These are phyloP conservation scores for Pythium sukuiense DNA, from an alignment of 352 stramenopile species.

Conservation along the genomic window DNA sequence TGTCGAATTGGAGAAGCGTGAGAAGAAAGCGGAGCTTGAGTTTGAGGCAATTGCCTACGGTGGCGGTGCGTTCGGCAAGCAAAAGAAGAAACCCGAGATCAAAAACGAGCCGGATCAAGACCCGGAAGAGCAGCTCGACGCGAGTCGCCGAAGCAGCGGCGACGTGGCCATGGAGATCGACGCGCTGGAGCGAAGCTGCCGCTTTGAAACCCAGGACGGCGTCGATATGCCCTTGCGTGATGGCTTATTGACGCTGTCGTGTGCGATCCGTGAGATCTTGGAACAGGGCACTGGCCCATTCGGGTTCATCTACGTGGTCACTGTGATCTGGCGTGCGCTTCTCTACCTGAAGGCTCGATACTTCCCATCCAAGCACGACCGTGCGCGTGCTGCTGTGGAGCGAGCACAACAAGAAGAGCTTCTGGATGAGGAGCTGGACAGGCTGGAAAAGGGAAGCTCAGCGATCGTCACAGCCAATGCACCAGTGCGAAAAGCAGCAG, in stretches of 20 bases:
- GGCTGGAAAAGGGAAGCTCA: constrained; percentile 15
- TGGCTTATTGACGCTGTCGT: constrained; percentile 45
- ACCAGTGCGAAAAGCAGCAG: background rate
- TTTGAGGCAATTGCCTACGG: constrained; percentile 83
- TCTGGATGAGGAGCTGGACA: constrained; percentile 23
- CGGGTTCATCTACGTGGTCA: constrained; percentile 65
- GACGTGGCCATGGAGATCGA: constrained; percentile 74
- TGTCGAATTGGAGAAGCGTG: constrained; percentile 60
- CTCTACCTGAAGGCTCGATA: constrained; percentile 58
- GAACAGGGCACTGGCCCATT: constrained; percentile 50
- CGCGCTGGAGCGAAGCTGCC: constrained; percentile 56
- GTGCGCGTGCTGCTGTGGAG: constrained; percentile 18
- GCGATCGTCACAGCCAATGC: constrained; percentile 8
- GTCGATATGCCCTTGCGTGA: constrained; percentile 43
- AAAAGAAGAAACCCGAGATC: constrained; percentile 29
- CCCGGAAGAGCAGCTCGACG: constrained; percentile 1
- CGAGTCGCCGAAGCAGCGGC: constrained; percentile 35
- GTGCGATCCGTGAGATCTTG: constrained; percentile 46
- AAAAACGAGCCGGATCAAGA: constrained; percentile 22
- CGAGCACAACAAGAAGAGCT: constrained; percentile 18
- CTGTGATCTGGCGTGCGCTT: constrained; percentile 43
- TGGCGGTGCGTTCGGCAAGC: constrained; percentile 56
- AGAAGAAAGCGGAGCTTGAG: constrained; percentile 80
- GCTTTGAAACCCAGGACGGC: constrained; percentile 25
- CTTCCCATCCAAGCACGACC: constrained; percentile 33